phyloP scores from a whole-genome alignment of 192 early-diverging fungal species.

The Coemansia guatemalensis region DNA sequence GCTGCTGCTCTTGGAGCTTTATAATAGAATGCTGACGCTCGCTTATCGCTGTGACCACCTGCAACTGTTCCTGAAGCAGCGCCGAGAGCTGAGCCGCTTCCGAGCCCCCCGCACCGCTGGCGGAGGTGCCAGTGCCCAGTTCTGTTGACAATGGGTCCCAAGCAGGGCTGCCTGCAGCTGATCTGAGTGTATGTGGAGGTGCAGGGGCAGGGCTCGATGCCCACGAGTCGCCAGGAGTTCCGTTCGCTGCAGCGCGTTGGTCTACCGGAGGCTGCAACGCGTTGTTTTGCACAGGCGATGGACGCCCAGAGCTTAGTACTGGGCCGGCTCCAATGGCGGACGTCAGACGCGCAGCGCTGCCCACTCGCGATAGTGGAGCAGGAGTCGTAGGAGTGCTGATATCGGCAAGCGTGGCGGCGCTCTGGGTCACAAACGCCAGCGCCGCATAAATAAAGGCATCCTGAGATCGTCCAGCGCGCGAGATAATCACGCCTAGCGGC shows the following conservation, averaged over 20 bases:
- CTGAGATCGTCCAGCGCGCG: constrained; percentile 64
- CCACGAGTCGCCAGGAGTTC: background rate
- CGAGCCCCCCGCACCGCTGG: constrained; percentile 4
- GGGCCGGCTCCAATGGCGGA: background rate
- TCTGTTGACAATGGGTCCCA: background rate
- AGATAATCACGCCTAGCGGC: constrained; percentile 68
- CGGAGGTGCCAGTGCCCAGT: no score
- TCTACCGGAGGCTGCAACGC: background rate
- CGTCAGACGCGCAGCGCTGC: constrained; percentile 17
- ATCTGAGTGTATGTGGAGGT: background rate
- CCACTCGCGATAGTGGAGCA: constrained; percentile 28
- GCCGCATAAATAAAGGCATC: constrained; percentile 66
- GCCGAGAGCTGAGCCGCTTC: constrained; percentile 42
- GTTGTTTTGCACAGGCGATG: background rate
- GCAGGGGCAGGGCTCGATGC: background rate
- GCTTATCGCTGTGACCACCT: constrained; percentile 29
- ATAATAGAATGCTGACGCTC: constrained; percentile 33
- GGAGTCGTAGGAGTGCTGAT: constrained; percentile 36
- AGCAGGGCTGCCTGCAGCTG: background rate
- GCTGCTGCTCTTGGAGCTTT: constrained; percentile 30
- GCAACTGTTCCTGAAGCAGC: constrained; percentile 41
- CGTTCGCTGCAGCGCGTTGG: background rate
- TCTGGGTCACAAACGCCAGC: constrained; percentile 19
- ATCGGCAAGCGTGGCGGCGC: constrained; percentile 9
- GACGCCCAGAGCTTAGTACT: background rate